phyloP scores from a whole-genome alignment of 352 stramenopile genomes.

The Phytophthora idaei region DNA sequence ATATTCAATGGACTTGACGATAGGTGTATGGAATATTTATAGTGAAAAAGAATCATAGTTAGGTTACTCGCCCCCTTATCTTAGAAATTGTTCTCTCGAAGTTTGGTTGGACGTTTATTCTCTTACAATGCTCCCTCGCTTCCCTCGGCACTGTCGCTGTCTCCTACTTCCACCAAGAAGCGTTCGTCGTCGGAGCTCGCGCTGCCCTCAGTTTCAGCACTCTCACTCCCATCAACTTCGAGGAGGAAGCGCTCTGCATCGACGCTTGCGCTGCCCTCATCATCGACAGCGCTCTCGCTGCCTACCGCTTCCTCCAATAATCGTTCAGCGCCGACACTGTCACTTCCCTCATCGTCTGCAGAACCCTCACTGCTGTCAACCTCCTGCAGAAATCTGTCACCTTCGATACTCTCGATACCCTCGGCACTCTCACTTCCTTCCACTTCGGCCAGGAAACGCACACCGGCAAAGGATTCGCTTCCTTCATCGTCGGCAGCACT shows the following conservation, averaged over 20 bases:
- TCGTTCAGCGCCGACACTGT: background rate
- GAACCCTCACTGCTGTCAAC: background rate
- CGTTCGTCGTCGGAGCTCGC: background rate
- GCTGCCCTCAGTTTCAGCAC: background rate
- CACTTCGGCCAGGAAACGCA: conserved; percentile 15
- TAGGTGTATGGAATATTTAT: too few relatives aligned
- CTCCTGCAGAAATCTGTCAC: conserved; percentile 1
- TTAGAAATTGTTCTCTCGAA: too few relatives aligned
- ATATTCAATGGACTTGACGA: too few relatives aligned
- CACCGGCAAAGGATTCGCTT: background rate
- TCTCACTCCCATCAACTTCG: conserved; percentile 9
- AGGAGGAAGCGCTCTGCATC: conserved; percentile 1
- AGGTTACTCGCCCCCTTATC: too few relatives aligned
- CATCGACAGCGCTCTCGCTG: conserved; percentile 4
- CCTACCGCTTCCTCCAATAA: conserved; percentile 12
- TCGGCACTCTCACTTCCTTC: conserved; percentile 11
- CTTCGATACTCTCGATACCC: background rate
- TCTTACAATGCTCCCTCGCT: too few relatives aligned
- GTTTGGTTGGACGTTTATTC: too few relatives aligned
- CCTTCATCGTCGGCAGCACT: conserved; percentile 1
- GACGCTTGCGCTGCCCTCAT: background rate
- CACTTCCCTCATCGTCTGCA: background rate
- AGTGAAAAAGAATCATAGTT: too few relatives aligned
- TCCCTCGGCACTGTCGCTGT: background rate
- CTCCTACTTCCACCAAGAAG: conserved; percentile 2